Evolutionary conservation across 2,329 filamentous ascomycete species (phyloP).

Genomic region (Epichloe sp.): DNA sequence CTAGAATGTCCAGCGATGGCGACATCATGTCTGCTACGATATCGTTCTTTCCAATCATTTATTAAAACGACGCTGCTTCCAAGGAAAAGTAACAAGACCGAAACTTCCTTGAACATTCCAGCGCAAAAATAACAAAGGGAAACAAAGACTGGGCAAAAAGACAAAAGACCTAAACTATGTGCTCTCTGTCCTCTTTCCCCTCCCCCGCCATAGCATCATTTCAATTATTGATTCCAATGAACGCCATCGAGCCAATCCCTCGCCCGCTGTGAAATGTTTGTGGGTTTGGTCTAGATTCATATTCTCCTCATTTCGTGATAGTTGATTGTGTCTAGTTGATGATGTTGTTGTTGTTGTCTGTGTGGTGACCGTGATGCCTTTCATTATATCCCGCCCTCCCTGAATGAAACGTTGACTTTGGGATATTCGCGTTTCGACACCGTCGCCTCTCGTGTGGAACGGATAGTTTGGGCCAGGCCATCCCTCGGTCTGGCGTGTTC

Average conservation of each 20-base stretch:
- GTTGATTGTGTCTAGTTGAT: neutral
- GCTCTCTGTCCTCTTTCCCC: neutral
- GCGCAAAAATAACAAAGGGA: slow-evolving; percentile 6
- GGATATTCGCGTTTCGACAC: too few relatives aligned
- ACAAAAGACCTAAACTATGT: neutral
- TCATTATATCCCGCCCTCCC: too few relatives aligned
- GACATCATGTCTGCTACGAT: too few relatives aligned
- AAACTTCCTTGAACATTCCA: slow-evolving; percentile 7
- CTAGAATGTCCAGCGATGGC: too few relatives aligned
- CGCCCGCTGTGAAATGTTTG: neutral
- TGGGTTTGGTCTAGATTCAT: neutral
- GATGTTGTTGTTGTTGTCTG: too few relatives aligned
- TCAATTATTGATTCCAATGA: slow-evolving; percentile 8
- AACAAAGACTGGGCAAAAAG: neutral
- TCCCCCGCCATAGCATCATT: neutral
- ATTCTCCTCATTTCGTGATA: neutral
- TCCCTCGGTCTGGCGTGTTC: too few relatives aligned
- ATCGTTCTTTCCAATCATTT: neutral
- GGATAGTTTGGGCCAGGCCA: too few relatives aligned
- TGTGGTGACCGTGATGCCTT: too few relatives aligned
- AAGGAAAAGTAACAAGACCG: neutral
- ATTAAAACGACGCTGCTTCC: neutral
- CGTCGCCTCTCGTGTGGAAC: too few relatives aligned
- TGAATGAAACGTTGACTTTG: too few relatives aligned
- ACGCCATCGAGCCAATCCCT: slow-evolving; percentile 9